phyloP scores from a whole-genome alignment of 164 flowering plant species.

The Piper betle region DNA sequence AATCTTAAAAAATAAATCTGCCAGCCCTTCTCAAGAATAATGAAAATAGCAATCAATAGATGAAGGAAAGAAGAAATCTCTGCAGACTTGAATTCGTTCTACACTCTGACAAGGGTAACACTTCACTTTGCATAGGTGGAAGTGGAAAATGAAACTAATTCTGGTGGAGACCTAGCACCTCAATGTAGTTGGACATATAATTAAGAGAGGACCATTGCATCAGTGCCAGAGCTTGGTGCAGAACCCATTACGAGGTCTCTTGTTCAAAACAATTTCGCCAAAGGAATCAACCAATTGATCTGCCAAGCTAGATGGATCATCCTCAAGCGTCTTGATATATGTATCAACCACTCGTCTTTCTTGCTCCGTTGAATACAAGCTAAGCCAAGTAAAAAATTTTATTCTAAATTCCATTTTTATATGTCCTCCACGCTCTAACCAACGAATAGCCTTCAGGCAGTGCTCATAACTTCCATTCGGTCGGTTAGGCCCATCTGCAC shows the following conservation, averaged over 20 bases:
- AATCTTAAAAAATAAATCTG: background rate
- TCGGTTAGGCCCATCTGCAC: conserved; percentile 25
- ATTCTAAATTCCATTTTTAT: conserved; percentile 73
- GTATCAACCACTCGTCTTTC: conserved; percentile 88
- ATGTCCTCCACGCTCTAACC: conserved; percentile 78
- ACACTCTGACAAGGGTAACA: background rate
- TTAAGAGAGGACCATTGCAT: background rate
- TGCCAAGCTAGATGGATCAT: conserved; percentile 81
- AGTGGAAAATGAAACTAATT: background rate
- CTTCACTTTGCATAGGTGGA: background rate
- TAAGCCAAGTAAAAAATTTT: conserved; percentile 90
- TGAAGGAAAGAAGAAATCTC: background rate
- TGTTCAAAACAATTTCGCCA: conserved; percentile 57
- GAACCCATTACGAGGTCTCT: conserved; percentile 60
- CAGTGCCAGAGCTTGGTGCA: conserved; percentile 60
- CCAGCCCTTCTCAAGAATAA: background rate
- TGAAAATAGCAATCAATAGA: background rate
- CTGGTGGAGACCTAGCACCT: background rate
- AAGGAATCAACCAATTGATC: conserved; percentile 86
- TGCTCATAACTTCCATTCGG: conserved; percentile 73
- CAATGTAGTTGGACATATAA: background rate
- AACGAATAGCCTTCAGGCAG: conserved; percentile 78
- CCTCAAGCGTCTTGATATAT: conserved; percentile 61
- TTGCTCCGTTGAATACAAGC: conserved; percentile 77
- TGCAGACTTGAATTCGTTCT: background rate